Conservation (phyloP, 2,329 filamentous ascomycete genomes). For the Ascochyta clinopodiicola region DNA sequence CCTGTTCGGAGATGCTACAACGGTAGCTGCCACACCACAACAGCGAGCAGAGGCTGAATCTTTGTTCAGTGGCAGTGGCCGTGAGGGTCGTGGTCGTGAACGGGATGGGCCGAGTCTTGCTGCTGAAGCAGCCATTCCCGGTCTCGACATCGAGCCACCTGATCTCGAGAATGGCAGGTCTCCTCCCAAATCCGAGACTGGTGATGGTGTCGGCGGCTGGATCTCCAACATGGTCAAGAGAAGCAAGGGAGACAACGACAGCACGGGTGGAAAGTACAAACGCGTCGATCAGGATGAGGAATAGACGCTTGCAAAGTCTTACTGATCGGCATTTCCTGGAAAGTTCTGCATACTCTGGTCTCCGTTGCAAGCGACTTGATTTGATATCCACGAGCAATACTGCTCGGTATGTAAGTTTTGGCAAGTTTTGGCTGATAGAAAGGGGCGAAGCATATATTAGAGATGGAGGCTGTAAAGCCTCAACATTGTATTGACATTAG, state of each 20-base stretch:
- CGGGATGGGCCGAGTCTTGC: slow-evolving; percentile 52
- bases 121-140: slow-evolving; percentile 72
- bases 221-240: slow-evolving; percentile 70
- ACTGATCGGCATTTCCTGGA: slow-evolving; percentile 27
- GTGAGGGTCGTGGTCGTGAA: slow-evolving; percentile 50
- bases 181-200: slow-evolving; percentile 33
- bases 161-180: slow-evolving; percentile 62
- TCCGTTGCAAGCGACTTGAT: slow-evolving; percentile 27
- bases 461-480: slow-evolving; percentile 14
- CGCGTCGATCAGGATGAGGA: slow-evolving; percentile 53
- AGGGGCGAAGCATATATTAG: slow-evolving; percentile 35
- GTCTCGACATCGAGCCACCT: slow-evolving; percentile 81
- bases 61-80: slow-evolving; percentile 71
- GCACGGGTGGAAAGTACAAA: slow-evolving; percentile 55
- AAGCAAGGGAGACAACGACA: slow-evolving; percentile 53
- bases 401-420: slow-evolving; percentile 30
- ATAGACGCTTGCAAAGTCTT: slow-evolving; percentile 15
- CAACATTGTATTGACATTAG: slow-evolving; percentile 24
- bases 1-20: slow-evolving; percentile 91
- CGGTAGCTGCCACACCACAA: slow-evolving; percentile 79
- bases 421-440: slow-evolving; percentile 38
- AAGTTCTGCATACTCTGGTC: slow-evolving; percentile 28
- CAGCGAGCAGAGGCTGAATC: slow-evolving; percentile 82
- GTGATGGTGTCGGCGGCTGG: slow-evolving; percentile 71
- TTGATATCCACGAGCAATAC: slow-evolving; percentile 33